Conservation (phyloP, 2,329 filamentous ascomycete genomes). For the Colletotrichum sublineola region DNA sequence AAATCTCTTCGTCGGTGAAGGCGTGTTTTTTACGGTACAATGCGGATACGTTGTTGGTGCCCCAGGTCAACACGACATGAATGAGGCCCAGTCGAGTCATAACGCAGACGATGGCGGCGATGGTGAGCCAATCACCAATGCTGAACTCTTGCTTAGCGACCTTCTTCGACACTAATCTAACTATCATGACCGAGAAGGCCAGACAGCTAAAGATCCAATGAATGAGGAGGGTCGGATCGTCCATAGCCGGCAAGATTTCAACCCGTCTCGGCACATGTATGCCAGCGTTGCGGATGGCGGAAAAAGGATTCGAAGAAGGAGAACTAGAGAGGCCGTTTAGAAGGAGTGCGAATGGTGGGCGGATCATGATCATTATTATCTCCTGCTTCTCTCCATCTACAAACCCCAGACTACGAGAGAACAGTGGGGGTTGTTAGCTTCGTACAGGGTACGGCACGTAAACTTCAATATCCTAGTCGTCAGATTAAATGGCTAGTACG, state of each 20-base stretch:
- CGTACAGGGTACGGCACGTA: background rate
- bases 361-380: conserved; percentile 39
- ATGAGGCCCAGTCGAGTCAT: conserved; percentile 47
- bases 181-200: conserved; percentile 45
- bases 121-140: conserved; percentile 47
- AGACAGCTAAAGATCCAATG: conserved; percentile 47
- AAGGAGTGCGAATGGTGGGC: conserved; percentile 23
- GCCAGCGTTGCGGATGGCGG: background rate
- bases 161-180: conserved; percentile 44
- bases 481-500: conserved; percentile 5
- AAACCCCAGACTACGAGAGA: background rate
- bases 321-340: conserved; percentile 20
- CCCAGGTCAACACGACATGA: conserved; percentile 53
- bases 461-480: conserved; percentile 24
- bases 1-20: conserved; percentile 51
- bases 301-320: conserved; percentile 11
- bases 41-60: conserved; percentile 51
- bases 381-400: conserved; percentile 1
- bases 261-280: conserved; percentile 4
- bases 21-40: conserved; percentile 43
- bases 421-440: conserved; percentile 27
- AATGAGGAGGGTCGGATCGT: conserved; percentile 43
- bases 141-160: conserved; percentile 43
- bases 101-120: conserved; percentile 56
- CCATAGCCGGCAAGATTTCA: conserved; percentile 40